Conservation (phyloP, 2,329 filamentous ascomycete genomes). For the Nothophoma quercina region DNA sequence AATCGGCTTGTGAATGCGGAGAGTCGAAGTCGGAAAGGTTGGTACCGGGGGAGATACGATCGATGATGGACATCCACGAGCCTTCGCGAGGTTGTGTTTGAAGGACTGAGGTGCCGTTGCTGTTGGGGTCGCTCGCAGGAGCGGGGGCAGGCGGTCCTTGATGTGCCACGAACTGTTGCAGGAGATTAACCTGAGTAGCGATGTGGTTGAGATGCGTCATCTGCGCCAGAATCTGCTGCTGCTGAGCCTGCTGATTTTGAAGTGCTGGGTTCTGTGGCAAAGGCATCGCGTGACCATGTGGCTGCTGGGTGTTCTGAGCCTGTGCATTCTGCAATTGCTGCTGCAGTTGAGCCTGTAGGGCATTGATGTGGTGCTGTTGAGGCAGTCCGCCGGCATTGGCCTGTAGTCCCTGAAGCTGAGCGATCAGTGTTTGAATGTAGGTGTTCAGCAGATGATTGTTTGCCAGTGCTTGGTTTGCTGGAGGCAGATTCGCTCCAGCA, state of each 20-base stretch:
- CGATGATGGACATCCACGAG: constrained; percentile 61
- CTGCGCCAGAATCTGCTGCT: constrained; percentile 1
- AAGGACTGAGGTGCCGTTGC: constrained; percentile 35
- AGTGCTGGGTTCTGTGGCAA: not conserved
- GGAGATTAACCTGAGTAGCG: constrained; percentile 1
- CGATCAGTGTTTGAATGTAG: constrained; percentile 27
- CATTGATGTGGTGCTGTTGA: constrained; percentile 22
- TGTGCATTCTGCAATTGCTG: constrained; percentile 19
- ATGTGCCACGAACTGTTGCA: constrained; percentile 8
- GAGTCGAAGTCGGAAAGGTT: constrained; percentile 54
- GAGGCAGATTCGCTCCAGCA: constrained; percentile 9
- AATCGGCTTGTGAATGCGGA: constrained; percentile 41
- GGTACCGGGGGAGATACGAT: constrained; percentile 58
- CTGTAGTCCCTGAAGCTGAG: constrained; percentile 34
- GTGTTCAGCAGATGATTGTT: constrained; percentile 16
- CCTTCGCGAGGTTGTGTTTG: constrained; percentile 49
- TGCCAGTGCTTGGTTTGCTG: not conserved
- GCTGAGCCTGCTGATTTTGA: constrained; percentile 14
- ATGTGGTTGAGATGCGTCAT: not conserved
- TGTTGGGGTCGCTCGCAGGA: constrained; percentile 7
- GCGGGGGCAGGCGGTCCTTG: constrained; percentile 10
- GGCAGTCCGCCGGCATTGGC: constrained; percentile 22
- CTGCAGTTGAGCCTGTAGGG: constrained; percentile 27
- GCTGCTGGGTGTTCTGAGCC: constrained; percentile 1
- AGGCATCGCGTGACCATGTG: not conserved